Conservation (phyloP, 176 grass and related monocot genomes). For the Avena insularis region DNA sequence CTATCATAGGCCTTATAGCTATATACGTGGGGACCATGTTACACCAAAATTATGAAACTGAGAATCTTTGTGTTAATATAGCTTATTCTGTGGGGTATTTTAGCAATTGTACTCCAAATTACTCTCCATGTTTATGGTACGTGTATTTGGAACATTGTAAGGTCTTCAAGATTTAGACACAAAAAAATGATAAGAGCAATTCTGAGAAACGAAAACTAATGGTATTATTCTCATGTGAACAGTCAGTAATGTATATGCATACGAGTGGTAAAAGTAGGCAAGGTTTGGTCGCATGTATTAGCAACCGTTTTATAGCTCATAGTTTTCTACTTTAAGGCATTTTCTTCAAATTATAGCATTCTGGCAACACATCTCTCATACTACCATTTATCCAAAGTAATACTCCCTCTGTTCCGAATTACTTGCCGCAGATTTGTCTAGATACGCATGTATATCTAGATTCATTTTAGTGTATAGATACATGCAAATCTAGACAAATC, state of each 20-base stretch:
- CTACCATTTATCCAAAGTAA: not conserved
- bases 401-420: too few relatives aligned
- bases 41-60: constrained; percentile 17
- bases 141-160: not conserved
- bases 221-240: not conserved
- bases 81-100: not conserved
- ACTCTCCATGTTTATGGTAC: not conserved
- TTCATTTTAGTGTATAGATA: too few relatives aligned
- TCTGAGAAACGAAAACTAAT: not conserved
- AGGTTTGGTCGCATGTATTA: not conserved
- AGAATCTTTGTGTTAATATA: not conserved
- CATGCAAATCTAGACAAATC: too few relatives aligned
- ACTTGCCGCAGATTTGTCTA: too few relatives aligned
- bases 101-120: not conserved
- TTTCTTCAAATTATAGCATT: not conserved
- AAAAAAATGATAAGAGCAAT: not conserved
- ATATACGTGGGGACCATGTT: not conserved
- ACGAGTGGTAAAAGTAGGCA: not conserved
- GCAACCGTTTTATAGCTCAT: not conserved
- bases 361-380: not conserved
- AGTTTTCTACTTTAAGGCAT: not conserved
- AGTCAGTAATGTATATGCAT: not conserved
- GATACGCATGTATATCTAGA: too few relatives aligned
- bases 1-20: not conserved
- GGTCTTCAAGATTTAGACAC: not conserved